Percentiles rank a stretch among this genome's conserved stretches.
Conservation (phyloP, 768 basidiomycete species). For the Clathrus columnatus region DNA sequence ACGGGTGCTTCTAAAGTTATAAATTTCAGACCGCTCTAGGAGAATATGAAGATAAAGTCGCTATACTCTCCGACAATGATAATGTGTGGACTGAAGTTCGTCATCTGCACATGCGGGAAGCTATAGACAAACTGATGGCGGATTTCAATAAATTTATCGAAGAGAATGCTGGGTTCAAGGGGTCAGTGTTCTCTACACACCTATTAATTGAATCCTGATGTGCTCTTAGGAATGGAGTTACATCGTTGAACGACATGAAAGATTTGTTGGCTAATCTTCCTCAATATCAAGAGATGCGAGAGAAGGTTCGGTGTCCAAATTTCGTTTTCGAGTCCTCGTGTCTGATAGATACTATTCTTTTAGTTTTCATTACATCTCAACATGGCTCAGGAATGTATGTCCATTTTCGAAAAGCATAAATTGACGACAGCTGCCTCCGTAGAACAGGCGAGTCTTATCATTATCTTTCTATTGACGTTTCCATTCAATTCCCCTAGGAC, state of each 20-base stretch:
- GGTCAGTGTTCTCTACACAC: slow-evolving; percentile 56
- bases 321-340: not conserved
- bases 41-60: slow-evolving; percentile 79
- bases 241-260: slow-evolving; percentile 94
- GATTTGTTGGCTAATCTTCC: slow-evolving; percentile 96
- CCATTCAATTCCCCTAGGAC: slow-evolving; percentile 40
- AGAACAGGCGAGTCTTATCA: slow-evolving; percentile 57
- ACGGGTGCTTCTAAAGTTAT: slow-evolving; percentile 45
- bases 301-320: slow-evolving; percentile 53
- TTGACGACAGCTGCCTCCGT: slow-evolving; percentile 76
- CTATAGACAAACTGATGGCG: slow-evolving; percentile 92
- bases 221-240: slow-evolving; percentile 56
- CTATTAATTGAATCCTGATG: slow-evolving; percentile 10
- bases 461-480: not conserved
- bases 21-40: slow-evolving; percentile 89
- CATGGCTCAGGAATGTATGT: slow-evolving; percentile 98
- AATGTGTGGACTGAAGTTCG: slow-evolving; percentile 87
- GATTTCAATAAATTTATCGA: slow-evolving; percentile 93
- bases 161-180: slow-evolving; percentile 92
- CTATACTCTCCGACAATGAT: slow-evolving; percentile 78
- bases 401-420: slow-evolving; percentile 80
- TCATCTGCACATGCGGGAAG: slow-evolving; percentile 98
- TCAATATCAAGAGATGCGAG: slow-evolving; percentile 90
- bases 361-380: slow-evolving; percentile 95
- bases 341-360: not conserved